Evolutionary conservation across 495 filamentous ascomycete species (phyloP), one percentile per base, ranked within the genome.

Genomic region (Pyronema omphalodes): DNA sequence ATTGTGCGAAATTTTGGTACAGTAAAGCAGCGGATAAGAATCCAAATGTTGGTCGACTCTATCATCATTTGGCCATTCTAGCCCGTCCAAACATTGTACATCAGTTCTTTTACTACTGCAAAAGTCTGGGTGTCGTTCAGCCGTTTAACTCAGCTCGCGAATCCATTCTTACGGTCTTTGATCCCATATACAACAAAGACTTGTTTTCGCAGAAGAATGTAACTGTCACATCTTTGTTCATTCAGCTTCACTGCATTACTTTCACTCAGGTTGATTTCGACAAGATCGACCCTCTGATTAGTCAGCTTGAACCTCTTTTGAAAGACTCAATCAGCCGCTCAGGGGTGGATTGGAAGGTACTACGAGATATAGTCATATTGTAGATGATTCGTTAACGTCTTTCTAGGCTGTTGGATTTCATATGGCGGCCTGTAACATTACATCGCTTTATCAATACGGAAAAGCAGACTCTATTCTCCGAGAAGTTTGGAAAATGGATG

Each of bases 41-140:
- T 36, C 83, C 87, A 0, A 72, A 73, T 3, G 73, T 81, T 14
- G 87, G 87, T 0, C 70, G 88, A 0, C 71, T 93, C 3, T 86
- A 91, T 52, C 88, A 93, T 66, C 87, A 93, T 62, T 71, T 91
- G 6, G 88, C 83, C 0, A 86, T 93, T 12, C 68, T 93, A 12
- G 81, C 86, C 9, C 72, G 84, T 9, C 84, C 84, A 0, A 82
- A 86, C 60, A 71, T 76, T 2, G 58, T 86, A 0, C 79, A 82
- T 57, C 86, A 93, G 62, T 67, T 93, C 0, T 88, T 80, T 55
- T 82, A 80, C 58, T 93, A 91, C 62, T 65, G 63, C 55, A 66
- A 66, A 36, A 60, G 56, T 44, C 37, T 66, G 29, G 59, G 53
- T 23, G 63, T 66, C 39, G 54, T 41, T 15, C 58, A 60, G 17